Evolutionary conservation across 2,329 filamentous ascomycete species (phyloP).

Genomic region (Colletotrichum kahawae): DNA sequence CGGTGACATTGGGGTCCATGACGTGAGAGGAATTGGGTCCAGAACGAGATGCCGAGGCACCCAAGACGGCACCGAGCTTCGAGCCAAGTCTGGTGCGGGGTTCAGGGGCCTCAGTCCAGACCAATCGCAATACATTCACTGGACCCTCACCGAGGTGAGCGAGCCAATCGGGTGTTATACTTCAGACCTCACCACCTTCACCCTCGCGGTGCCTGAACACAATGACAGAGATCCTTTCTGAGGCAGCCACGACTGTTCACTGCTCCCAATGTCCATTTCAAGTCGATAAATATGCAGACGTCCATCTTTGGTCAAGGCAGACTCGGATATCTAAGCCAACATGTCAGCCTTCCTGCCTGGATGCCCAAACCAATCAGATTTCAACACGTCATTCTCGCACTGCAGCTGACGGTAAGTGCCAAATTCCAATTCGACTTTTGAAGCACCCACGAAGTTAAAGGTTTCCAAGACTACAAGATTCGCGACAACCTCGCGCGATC

Average conservation of each 20-base stretch:
- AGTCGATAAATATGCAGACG: background rate
- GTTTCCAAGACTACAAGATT: background rate
- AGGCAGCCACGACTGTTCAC: background rate
- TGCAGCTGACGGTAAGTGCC: background rate
- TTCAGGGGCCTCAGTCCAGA: background rate
- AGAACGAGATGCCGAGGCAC: slow-evolving; percentile 14
- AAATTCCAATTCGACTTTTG: background rate
- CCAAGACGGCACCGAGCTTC: background rate
- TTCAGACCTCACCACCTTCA: background rate
- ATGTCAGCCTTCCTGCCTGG: background rate
- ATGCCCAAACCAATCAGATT: slow-evolving; percentile 6
- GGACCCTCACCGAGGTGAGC: background rate
- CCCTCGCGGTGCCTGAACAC: background rate
- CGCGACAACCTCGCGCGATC: background rate
- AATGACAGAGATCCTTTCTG: background rate
- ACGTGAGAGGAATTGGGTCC: background rate
- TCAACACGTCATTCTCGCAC: background rate
- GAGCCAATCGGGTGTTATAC: slow-evolving; percentile 19
- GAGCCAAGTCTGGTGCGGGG: background rate
- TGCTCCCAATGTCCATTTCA: background rate
- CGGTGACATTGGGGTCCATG: background rate
- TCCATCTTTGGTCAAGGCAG: background rate
- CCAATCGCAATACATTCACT: background rate
- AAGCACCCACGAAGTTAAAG: background rate
- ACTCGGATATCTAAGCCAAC: background rate